phyloP scores from a whole-genome alignment of 169 alveolate species.

The Plasmodium knowlesi region DNA sequence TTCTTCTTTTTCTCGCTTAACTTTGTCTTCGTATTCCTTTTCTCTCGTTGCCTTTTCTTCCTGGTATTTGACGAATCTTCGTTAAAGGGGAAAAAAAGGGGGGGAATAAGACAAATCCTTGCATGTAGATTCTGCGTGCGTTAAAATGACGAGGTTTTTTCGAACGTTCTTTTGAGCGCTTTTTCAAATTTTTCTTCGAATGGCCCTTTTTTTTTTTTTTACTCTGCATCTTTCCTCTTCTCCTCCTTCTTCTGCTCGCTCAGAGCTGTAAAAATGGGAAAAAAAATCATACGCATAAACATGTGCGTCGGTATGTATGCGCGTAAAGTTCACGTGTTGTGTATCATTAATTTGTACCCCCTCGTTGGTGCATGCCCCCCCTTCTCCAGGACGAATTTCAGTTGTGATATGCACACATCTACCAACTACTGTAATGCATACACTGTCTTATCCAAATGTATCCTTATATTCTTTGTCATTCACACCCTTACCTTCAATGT shows the following conservation, averaged over 20 bases:
- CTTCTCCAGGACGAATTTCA: not conserved
- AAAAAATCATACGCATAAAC: not conserved
- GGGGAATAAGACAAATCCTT: not conserved
- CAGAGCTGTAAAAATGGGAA: not conserved
- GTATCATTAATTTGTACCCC: not conserved
- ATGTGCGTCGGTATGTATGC: not conserved
- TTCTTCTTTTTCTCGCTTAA: conserved; percentile 54
- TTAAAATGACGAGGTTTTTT: not conserved
- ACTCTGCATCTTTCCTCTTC: conserved; percentile 49
- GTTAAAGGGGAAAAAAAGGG: not conserved
- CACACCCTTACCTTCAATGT: conserved; percentile 38
- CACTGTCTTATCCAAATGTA: not conserved
- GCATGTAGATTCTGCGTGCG: not conserved
- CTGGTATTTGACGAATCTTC: conserved; percentile 37
- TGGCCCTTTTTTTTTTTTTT: conserved; percentile 10
- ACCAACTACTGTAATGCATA: not conserved
- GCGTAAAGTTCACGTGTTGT: not conserved
- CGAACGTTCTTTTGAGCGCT: not conserved
- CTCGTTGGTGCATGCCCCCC: not conserved
- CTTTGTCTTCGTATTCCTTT: conserved; percentile 66
- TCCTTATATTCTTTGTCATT: not conserved
- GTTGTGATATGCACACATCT: not conserved
- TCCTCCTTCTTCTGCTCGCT: conserved; percentile 42
- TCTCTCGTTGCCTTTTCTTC: conserved; percentile 47
- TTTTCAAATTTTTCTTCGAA: not conserved